Conservation (phyloP, 2,329 filamentous ascomycete genomes). For the Aspergillus sp. region DNA sequence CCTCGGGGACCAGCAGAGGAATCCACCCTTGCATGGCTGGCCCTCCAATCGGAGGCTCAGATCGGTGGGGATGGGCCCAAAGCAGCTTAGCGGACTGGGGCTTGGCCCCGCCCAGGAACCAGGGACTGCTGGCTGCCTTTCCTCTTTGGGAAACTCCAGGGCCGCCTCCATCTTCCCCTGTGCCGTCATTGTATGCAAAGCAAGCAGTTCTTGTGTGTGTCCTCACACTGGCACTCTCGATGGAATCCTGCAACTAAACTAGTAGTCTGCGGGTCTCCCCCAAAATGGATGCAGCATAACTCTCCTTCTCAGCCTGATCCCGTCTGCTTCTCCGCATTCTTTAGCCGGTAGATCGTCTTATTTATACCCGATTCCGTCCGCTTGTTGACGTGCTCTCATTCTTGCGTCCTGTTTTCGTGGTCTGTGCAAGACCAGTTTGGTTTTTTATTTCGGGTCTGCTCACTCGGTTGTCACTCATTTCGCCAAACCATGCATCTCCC, state of each 20-base stretch:
- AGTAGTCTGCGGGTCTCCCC: neutral
- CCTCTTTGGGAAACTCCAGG: neutral
- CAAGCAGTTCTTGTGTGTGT: too few species aligned
- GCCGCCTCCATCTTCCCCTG: neutral
- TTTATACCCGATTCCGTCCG: constrained; percentile 13
- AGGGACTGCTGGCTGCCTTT: neutral
- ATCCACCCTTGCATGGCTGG: neutral
- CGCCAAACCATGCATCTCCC: constrained; percentile 27
- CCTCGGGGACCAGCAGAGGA: neutral
- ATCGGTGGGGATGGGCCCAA: neutral
- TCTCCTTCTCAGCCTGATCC: neutral
- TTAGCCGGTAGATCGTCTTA: constrained; percentile 1
- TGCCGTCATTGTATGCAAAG: neutral
- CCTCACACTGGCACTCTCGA: too few species aligned
- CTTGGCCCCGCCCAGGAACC: constrained; percentile 1
- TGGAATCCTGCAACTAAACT: neutral
- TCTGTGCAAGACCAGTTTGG: constrained; percentile 1
- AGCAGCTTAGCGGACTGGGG: neutral
- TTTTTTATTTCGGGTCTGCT: neutral
- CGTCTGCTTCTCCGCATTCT: constrained; percentile 2
- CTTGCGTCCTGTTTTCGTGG: constrained; percentile 9
- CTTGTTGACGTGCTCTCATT: constrained; percentile 16
- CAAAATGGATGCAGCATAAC: neutral
- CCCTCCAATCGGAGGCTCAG: neutral
- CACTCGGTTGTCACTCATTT: constrained; percentile 9